These are phyloP conservation scores for Trichoderma sp. DNA, from an alignment of 2,329 filamentous ascomycete genomes.

Conservation along the genomic window DNA sequence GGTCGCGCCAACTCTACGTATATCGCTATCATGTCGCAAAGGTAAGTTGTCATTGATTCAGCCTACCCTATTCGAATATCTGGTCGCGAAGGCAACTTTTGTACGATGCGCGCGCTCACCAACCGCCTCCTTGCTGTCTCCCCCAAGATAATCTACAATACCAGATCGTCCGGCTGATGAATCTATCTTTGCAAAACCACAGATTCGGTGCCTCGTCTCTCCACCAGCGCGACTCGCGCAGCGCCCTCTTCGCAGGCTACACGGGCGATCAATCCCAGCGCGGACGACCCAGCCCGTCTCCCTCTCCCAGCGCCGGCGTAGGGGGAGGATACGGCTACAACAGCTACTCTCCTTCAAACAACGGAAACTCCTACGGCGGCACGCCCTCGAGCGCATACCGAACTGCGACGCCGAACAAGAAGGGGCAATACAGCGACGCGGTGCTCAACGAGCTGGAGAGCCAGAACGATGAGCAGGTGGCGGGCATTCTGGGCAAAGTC, in stretches of 20 bases:
- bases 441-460: constrained; percentile 92
- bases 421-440: constrained; percentile 89
- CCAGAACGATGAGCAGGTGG: constrained; percentile 89
- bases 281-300: constrained; percentile 47
- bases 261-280: constrained; percentile 52
- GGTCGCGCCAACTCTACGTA: not conserved
- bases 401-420: constrained; percentile 72
- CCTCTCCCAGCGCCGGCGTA: constrained; percentile 44
- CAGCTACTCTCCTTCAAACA: constrained; percentile 51
- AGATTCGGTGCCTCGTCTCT: constrained; percentile 71
- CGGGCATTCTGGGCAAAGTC: constrained; percentile 90
- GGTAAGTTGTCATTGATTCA: constrained; percentile 34
- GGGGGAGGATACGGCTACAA: constrained; percentile 32
- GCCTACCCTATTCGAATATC: constrained; percentile 9
- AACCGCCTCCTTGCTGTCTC: not conserved
- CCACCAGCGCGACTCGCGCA: constrained; percentile 74
- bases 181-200: not conserved
- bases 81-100: constrained; percentile 1
- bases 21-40: constrained; percentile 41
- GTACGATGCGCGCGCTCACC: constrained; percentile 8
- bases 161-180: not conserved
- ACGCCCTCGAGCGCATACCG: constrained; percentile 53
- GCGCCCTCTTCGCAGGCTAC: constrained; percentile 77
- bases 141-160: not conserved
- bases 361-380: constrained; percentile 36